Evolutionary conservation across 805 yeast genomes (phyloP).

Genomic region (Saccharomycopsis sp.): DNA sequence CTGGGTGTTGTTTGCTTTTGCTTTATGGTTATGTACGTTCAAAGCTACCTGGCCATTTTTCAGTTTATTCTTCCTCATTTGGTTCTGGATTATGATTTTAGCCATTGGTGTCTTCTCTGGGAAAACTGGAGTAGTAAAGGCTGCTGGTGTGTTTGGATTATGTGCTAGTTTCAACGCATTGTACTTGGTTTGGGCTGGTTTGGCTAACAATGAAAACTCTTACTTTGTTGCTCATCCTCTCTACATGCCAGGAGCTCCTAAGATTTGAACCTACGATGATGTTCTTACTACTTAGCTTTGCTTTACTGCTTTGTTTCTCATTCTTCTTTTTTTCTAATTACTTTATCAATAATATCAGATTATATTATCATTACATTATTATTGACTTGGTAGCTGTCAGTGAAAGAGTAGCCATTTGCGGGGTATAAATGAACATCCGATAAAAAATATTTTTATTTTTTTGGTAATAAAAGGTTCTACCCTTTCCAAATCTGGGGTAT

Average conservation of each 20-base stretch:
- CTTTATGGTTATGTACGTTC: constrained; percentile 46
- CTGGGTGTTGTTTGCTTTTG: constrained; percentile 57
- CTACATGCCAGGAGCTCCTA: constrained; percentile 19
- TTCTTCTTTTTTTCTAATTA: neutral
- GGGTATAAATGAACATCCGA: too few species aligned
- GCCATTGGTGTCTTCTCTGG: constrained; percentile 45
- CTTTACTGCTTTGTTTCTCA: too few species aligned
- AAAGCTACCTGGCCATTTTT: constrained; percentile 63
- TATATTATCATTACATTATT: too few species aligned
- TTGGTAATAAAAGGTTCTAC: too few species aligned
- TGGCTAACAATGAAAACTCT: constrained; percentile 52
- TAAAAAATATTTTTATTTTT: too few species aligned
- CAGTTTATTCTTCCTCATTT: constrained; percentile 45
- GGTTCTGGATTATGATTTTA: constrained; percentile 48
- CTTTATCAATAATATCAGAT: neutral
- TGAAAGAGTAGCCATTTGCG: neutral
- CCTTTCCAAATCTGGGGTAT: too few species aligned
- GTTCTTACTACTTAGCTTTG: neutral
- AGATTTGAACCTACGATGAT: neutral
- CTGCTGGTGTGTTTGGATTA: constrained; percentile 52
- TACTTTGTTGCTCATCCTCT: constrained; percentile 33
- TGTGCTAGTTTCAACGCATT: constrained; percentile 48
- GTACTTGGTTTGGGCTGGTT: constrained; percentile 56
- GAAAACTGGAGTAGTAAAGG: constrained; percentile 34
- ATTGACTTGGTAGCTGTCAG: too few species aligned